Base-by-base conservation (phyloP, 768 basidiomycete species). In the Mycena vitilis region DNA sequence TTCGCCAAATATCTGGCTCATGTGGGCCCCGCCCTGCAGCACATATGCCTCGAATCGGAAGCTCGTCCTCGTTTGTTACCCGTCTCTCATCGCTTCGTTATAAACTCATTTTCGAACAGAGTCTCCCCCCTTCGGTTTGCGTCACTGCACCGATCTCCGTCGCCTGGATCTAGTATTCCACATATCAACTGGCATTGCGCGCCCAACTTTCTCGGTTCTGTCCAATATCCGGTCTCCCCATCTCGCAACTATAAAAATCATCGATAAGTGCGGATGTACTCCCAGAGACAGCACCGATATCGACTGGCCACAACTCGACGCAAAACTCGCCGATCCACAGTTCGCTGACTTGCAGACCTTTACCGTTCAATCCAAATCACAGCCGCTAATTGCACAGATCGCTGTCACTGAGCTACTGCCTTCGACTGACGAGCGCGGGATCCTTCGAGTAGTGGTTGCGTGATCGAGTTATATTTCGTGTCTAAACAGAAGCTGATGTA, bases 1-100 rank as follows among this genome's bases (percentile, higher is more conserved):
- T 20, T 60, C 9, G 58, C 8, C 47, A 45, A 37, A 45, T 66
- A 66, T 44, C 57, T 66, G 5, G n/a, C 42, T n/a, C 65, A 16
- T 20, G 25, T 47, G 5, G 65, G 65, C 8, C 13, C 34, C 22
- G 36, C 42, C 10, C 52, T 45, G 16, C 40, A 47, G 6, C 8
- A 34, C 34, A 22, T 65, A 1, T 34, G 58, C 20, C 47, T 65
- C 22, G 63, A 42, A 51, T 44, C 38, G 0, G 37, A 38, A 18
- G n/a, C 16, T 13, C 2, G 5, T 8, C 11, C n/a, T 23, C n/a
- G 63, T 42, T 25, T 5, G 8, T 47, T 54, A 34, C 44, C 16
- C 6, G 30, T 38, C n/a, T 38, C 22, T 36, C 15, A 8, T 38
- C 40, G 5, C 2, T 1, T 58, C 38, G 23, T 20, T 8, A 15